Base-by-base conservation (phyloP, 108 stramenopile genomes). In the Nitzschia sp. region DNA sequence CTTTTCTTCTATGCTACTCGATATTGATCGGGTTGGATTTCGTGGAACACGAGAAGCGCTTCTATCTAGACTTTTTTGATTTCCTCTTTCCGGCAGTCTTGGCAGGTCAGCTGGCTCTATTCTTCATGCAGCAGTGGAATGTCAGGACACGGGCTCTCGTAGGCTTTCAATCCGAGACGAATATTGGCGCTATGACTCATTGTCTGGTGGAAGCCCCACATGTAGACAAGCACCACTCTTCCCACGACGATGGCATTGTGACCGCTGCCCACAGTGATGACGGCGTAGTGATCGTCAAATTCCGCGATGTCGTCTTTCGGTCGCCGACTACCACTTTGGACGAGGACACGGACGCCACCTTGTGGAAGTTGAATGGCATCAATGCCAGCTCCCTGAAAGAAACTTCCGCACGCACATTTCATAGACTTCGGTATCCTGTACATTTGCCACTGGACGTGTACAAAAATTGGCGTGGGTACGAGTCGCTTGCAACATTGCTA, bases 361-460 rank as follows among this genome's bases (percentile, higher is more conserved):
- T 41, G 38, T 41, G 38, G 38, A 41, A n/a, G n/a, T n/a, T n/a
- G n/a, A n/a, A n/a, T n/a, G n/a, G n/a, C n/a, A n/a, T n/a, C n/a
- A n/a, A n/a, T n/a, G n/a, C n/a, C n/a, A n/a, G n/a, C n/a, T n/a
- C 38, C 38, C 6, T 41, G 38, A 13, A 41, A 41, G 13, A 41
- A 41, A 41, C 38, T 11, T 41, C 38, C 38, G 13, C 55, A 41
- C 78, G 72, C 29, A 45, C 56, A 4, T 92, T 92, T 63, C 88
- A 84, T 52, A 58, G 72, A 53, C 58, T 87, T 15, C 74, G 66
- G 25, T 89, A 80, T 68, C 91, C 91, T 21, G 72, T 85, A 32
- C 58, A 87, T 56, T 70, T 87, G 16, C 85, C 91, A n/a, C 63
- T 89, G 2, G 31, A 56, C 2, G 88, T 92, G 69, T 92, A 88